phyloP scores from a whole-genome alignment of 495 filamentous ascomycete genomes.

The Sordaria brevicollis region DNA sequence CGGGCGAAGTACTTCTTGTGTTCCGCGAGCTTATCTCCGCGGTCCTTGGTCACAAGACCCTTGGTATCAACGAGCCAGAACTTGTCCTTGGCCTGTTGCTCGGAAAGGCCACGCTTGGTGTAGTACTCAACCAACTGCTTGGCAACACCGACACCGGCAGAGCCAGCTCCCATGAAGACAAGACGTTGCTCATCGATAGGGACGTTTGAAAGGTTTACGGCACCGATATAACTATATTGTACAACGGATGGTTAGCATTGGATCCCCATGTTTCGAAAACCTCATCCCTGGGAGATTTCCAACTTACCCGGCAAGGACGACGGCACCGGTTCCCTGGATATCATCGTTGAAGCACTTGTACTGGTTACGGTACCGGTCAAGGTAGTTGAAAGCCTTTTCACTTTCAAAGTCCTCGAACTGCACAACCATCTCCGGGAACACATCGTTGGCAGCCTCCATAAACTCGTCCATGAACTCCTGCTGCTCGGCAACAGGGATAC shows the following conservation, averaged over 20 bases:
- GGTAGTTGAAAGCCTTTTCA: conserved; percentile 77
- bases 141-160: conserved; percentile 90
- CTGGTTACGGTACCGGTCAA: conserved; percentile 74
- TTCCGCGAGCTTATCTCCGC: conserved; percentile 85
- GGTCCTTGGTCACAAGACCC: conserved; percentile 87
- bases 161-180: conserved; percentile 93
- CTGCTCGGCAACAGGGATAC: conserved; percentile 71
- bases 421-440: conserved; percentile 86
- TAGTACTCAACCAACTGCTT: conserved; percentile 96
- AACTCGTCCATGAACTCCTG: conserved; percentile 94
- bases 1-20: conserved; percentile 98
- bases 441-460: conserved; percentile 82
- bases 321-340: conserved; percentile 94
- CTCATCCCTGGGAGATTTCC: not conserved
- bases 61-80: conserved; percentile 98
- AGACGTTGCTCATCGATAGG: conserved; percentile 84
- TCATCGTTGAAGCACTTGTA: conserved; percentile 99
- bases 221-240: conserved; percentile 64
- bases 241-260: conserved; percentile 5
- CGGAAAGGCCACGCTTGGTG: conserved; percentile 83
- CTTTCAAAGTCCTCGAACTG: conserved; percentile 99
- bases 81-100: conserved; percentile 77
- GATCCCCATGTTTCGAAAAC: not conserved
- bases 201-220: conserved; percentile 77
- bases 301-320: conserved; percentile 73